Conservation (phyloP, 2,329 filamentous ascomycete genomes). For the Intubia oerlemansii region DNA sequence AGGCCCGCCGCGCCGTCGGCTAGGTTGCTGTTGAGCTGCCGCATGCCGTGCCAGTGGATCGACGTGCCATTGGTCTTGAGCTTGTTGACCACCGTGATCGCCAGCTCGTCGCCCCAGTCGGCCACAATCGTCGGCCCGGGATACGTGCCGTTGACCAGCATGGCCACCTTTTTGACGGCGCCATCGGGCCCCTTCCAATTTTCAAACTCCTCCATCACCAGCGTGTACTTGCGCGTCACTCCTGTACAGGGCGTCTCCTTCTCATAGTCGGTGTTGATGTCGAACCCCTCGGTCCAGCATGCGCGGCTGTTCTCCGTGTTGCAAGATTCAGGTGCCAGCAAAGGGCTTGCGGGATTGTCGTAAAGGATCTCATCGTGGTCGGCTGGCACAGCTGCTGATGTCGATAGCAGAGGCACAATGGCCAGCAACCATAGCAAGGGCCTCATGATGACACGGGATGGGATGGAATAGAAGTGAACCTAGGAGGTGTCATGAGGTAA, state of each 20-base stretch:
- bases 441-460: no score
- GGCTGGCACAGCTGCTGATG: no score
- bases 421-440: no score
- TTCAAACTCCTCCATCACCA: constrained; percentile 4
- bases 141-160: constrained; percentile 7
- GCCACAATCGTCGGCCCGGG: constrained; percentile 7
- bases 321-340: constrained; percentile 3
- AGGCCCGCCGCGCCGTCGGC: constrained; percentile 15
- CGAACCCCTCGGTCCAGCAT: constrained; percentile 8
- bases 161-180: constrained; percentile 3
- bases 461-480: no score
- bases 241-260: constrained; percentile 6
- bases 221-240: constrained; percentile 6
- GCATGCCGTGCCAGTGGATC: constrained; percentile 17
- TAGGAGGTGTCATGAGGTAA: no score
- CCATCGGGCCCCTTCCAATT: constrained; percentile 8
- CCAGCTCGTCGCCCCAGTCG: constrained; percentile 8
- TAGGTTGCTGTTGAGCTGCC: constrained; percentile 12
- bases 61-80: constrained; percentile 10
- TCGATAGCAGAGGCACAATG: no score
- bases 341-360: no score
- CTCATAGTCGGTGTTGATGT: constrained; percentile 10
- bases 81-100: constrained; percentile 7
- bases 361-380: no score
- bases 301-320: constrained; percentile 6